Base-by-base conservation (phyloP, 495 filamentous ascomycete species). In the Chlorociboria aeruginascens region DNA sequence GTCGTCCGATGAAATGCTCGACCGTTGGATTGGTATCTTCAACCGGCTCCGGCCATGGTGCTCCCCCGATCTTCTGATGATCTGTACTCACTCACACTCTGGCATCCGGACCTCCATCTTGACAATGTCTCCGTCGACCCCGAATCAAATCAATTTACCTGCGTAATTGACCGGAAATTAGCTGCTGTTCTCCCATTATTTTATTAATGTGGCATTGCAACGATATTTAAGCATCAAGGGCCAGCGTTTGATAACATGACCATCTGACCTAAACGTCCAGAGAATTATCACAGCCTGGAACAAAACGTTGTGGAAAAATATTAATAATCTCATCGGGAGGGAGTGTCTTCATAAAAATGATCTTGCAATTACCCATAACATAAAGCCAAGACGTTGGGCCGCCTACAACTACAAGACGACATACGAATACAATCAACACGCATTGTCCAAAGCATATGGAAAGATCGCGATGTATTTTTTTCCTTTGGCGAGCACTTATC, bases 51-150 rank as follows among this genome's bases (percentile, higher is more conserved):
- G 32, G 40, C 46, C 20, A 48, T 56, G 35, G 35, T 46, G 33
- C 54, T 48, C 45, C 43, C 48, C 1, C 13, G 3, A 32, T 6
- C 20, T 6, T 14, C 35, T 12, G 39, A 37, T 12, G 48, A 42
- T 41, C 45, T 30, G 32, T 41, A 50, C 35, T 45, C 39, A 14
- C 49, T 17, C 56, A 57, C 51, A 50, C 42, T 66, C 9, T 64
- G 45, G 32, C 62, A 66, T 49, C 54, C 54, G 8, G 57, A 64
- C 52, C 51, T 66, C 14, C 56, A 61, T 50, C 61, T 61, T 31
- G 59, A 63, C 35, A 64, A 66, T 48, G 54, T 66, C 13, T 66
- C 63, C 36, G 53, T 64, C 13, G 57, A 66, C 45, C 58, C 60
- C 13, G 42, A 49, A 11, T 58, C 60, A 29, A 52, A 60, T 29